Conservation (phyloP, 2,329 filamentous ascomycete species). For the Colletotrichum camelliae region DNA sequence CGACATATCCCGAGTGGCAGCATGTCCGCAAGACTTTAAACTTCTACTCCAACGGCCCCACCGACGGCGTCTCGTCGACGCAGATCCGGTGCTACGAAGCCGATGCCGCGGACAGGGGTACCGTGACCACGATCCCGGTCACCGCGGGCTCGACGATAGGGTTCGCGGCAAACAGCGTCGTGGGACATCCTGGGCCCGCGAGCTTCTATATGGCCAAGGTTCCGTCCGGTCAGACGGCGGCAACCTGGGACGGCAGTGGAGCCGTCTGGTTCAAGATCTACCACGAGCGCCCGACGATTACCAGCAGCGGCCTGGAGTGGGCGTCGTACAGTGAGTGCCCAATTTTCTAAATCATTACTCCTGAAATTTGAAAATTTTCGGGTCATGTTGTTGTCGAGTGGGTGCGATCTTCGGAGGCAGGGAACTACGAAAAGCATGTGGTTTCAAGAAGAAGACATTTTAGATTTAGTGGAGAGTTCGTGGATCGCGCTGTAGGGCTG, state of each 20-base stretch:
- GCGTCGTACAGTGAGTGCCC: conserved; percentile 35
- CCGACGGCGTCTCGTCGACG: conserved; percentile 33
- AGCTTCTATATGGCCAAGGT: conserved; percentile 42
- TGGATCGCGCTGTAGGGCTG: conserved; percentile 1
- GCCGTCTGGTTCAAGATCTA: conserved; percentile 44
- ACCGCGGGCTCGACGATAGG: conserved; percentile 32
- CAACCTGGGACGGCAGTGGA: conserved; percentile 36
- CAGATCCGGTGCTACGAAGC: conserved; percentile 39
- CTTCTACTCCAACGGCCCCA: conserved; percentile 34
- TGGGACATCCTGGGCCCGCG: conserved; percentile 44
- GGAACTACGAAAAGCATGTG: background rate
- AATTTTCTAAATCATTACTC: background rate
- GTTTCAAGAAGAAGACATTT: background rate
- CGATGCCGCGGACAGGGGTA: conserved; percentile 5
- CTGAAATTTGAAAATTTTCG: background rate
- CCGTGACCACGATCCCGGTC: conserved; percentile 3
- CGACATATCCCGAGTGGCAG: conserved; percentile 31
- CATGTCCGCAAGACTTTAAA: conserved; percentile 38
- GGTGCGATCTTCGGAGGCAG: background rate
- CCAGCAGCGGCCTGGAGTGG: conserved; percentile 42
- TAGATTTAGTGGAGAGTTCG: background rate
- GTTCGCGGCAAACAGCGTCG: conserved; percentile 40
- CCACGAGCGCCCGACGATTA: conserved; percentile 39
- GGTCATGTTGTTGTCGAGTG: background rate
- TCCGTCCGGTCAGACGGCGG: conserved; percentile 35